Percentiles rank a stretch among this genome's conserved stretches.
Conservation (phyloP, 78 protist species). For the Chrysochromulina tobinii region DNA sequence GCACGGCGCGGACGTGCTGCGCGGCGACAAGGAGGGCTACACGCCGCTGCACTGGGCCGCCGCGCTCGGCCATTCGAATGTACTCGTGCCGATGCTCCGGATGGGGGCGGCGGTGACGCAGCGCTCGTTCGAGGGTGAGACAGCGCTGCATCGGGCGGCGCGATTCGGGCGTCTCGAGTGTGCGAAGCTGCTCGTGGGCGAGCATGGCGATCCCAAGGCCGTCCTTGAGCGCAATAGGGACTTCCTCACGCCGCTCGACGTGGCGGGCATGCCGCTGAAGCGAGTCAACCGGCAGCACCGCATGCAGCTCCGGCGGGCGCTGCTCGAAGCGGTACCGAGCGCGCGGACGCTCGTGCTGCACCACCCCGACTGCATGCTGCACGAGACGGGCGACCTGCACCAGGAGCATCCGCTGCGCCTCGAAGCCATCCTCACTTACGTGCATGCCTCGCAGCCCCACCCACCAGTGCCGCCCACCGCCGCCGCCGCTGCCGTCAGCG, state of each 20-base stretch:
- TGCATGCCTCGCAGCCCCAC: too few relatives aligned
- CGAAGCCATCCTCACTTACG: too few relatives aligned
- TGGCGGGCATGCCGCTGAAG: not conserved
- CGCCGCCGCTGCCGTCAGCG: too few relatives aligned
- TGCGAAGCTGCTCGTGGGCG: not conserved
- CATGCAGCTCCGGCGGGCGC: too few relatives aligned
- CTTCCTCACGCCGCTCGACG: not conserved
- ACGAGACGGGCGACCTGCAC: not conserved
- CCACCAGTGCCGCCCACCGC: too few relatives aligned
- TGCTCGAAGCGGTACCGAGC: not conserved
- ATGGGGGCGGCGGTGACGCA: not conserved
- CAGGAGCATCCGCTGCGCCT: not conserved
- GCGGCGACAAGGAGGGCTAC: not conserved
- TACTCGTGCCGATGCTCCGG: not conserved
- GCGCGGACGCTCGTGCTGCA: not conserved
- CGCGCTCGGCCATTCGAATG: not conserved
- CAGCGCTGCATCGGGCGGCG: constrained; percentile 1
- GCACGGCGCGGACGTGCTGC: not conserved
- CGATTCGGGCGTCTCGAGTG: not conserved
- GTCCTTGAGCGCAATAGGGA: not conserved
- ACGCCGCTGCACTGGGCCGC: not conserved
- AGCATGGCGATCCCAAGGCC: not conserved
- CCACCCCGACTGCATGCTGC: constrained; percentile 3
- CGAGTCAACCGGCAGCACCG: not conserved
- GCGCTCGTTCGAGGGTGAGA: not conserved